Evolutionary conservation across 257 asterid species (phyloP), one percentile per base, ranked within the genome.

Genomic region (Nicotiana attenuata): DNA sequence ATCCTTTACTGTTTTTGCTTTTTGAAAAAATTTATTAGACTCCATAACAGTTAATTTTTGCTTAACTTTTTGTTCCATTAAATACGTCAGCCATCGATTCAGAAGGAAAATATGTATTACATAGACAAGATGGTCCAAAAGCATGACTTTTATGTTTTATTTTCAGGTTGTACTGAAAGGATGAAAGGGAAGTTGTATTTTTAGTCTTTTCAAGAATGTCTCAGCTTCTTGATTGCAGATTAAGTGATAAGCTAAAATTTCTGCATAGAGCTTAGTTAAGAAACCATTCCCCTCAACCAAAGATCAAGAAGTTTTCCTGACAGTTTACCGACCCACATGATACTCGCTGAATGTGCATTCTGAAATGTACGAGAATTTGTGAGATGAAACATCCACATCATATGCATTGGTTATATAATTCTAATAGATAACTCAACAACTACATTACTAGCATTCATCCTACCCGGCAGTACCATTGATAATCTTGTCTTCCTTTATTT

Each of bases 321-420:
- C 77, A 67, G 35, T 67, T 65, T 67, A 67, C 53, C n/a, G 76
- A 67, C 76, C 53, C 76, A 33, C 55, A 38, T 52, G 29, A 68
- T 35, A 68, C 11, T 24, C 33, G 33, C 52, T 66, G 76, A 66
- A 66, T 66, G 52, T 33, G 26, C 24, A 2, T n/a, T 59, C 26
- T 60, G 65, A 14, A 59, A 20, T 9, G 65, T 20, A 60, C 65
- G 15, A 59, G 65, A 59, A 7, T 20, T 60, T 60, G 65, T 20
- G 65, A 13, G 29, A 20, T 60, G 65, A 60, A 60, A 20, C 24
- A 60, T n/a, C 35, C 5, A 24, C 9, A 63, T 24, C 68, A 63
- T 22, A 24, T 63, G 26, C 33, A 63, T 22, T 63, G 38, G 16
- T n/a, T 59, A n/a, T 59, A 31, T 63, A 24, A 24, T 63, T 63